A percentile compares a stretch with the other conserved stretches of the same genome.
These are phyloP conservation scores for Buddleja alternifolia DNA, from an alignment of 257 asterid species.

Conservation along the genomic window DNA sequence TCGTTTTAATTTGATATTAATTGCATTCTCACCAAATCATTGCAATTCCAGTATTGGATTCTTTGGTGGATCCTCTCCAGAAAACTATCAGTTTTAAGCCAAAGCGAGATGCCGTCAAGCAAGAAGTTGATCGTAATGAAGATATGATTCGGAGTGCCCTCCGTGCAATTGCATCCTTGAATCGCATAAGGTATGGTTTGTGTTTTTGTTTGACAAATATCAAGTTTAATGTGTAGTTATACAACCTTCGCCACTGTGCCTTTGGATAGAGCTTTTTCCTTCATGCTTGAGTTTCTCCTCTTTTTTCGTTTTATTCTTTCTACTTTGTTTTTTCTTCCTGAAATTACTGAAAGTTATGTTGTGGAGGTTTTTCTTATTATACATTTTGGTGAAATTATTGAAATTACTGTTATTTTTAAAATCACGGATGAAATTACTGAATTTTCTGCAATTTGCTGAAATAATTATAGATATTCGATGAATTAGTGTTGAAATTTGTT, in stretches of 20 bases:
- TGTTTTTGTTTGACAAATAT: too few relatives aligned
- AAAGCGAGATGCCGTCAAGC: slow-evolving; percentile 96
- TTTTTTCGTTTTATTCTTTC: background rate
- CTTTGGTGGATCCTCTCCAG: slow-evolving; percentile 94
- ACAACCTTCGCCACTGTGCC: too few relatives aligned
- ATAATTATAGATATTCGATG: background rate
- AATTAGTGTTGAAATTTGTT: background rate
- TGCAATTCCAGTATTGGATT: slow-evolving; percentile 74
- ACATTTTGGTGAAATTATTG: background rate
- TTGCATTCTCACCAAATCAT: slow-evolving; percentile 22
- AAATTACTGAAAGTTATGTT: background rate
- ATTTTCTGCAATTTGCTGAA: slow-evolving; percentile 1
- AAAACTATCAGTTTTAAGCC: slow-evolving; percentile 87
- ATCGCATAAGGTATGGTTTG: slow-evolving; percentile 76
- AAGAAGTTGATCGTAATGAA: slow-evolving; percentile 98
- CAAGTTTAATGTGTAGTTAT: too few relatives aligned
- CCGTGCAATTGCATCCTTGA: slow-evolving; percentile 88
- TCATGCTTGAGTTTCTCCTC: background rate
- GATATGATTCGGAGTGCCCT: slow-evolving; percentile 99
- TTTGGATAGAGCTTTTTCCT: too few relatives aligned
- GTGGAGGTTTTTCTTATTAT: background rate
- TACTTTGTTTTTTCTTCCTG: too few relatives aligned
- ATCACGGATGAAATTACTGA: background rate
- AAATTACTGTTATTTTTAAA: background rate
- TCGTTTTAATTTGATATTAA: slow-evolving; percentile 6